These are phyloP conservation scores for Keithomyces neogunnii DNA, from an alignment of 2,329 filamentous ascomycete genomes.

Conservation along the genomic window DNA sequence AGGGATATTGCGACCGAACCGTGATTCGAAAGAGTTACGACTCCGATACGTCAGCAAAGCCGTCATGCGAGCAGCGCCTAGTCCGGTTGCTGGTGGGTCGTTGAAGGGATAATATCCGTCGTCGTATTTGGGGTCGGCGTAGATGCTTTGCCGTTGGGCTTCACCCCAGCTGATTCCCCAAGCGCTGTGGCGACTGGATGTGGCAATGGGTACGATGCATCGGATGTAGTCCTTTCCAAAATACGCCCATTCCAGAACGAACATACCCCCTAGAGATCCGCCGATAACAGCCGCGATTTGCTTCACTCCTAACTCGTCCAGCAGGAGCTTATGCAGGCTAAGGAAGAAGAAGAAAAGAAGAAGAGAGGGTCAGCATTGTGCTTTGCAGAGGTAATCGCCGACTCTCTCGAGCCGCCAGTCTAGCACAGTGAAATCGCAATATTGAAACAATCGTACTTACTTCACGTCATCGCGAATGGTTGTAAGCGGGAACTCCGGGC, in stretches of 20 bases:
- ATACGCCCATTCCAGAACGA: slow-evolving; percentile 87
- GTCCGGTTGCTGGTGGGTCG: slow-evolving; percentile 76
- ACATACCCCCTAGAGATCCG: slow-evolving; percentile 82
- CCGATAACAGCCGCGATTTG: slow-evolving; percentile 74
- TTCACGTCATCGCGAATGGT: slow-evolving; percentile 94
- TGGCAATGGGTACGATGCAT: slow-evolving; percentile 74
- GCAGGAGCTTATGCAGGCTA: slow-evolving; percentile 68
- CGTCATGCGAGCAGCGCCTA: slow-evolving; percentile 94
- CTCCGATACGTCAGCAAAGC: slow-evolving; percentile 93
- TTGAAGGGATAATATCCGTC: slow-evolving; percentile 89
- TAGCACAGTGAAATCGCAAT: too few species aligned
- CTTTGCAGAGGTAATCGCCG: too few species aligned
- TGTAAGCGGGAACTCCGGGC: slow-evolving; percentile 91
- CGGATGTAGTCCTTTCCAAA: slow-evolving; percentile 80
- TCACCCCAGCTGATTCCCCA: slow-evolving; percentile 92
- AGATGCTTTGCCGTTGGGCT: slow-evolving; percentile 86
- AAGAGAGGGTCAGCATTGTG: too few species aligned
- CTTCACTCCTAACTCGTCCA: slow-evolving; percentile 72
- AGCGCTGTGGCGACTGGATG: slow-evolving; percentile 74
- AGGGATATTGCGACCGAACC: slow-evolving; percentile 88
- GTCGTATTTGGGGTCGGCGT: slow-evolving; percentile 96
- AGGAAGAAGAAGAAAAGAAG: too few species aligned
- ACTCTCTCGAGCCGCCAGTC: too few species aligned
- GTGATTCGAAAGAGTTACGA: slow-evolving; percentile 91
- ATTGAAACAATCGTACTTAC: slow-evolving; percentile 38